Evolutionary conservation across 2,329 filamentous ascomycete genomes (phyloP), one percentile per base, ranked within the genome.

Genomic region (Penicillium frequentans): DNA sequence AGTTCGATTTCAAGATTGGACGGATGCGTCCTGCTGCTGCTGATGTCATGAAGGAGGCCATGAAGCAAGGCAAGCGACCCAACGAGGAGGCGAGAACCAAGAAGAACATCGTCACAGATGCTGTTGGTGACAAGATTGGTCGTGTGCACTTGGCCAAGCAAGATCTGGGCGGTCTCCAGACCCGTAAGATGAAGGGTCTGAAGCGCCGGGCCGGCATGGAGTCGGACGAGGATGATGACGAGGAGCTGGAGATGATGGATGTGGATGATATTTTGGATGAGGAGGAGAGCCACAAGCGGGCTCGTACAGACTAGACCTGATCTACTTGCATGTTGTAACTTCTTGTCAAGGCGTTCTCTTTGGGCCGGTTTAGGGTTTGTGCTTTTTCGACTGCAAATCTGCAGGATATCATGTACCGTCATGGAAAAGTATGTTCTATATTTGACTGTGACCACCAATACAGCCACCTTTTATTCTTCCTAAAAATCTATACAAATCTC

Each of bases 121-220:
- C 87, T 44, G 91, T 99, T 79, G 95, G 95, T 73, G 95, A 99
- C 78, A 98, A 98, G 87, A 83, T 98, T 63, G 95, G 93, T 62
- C 88, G 92, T 66, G 90, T 99, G 62, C 95, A 99, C 75, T 77
- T 96, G 58, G 91, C 90, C 70, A 91, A 89, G 80, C 92, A 97
- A 78, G 92, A 99, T 78, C 83, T 99, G 57, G 83, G 82, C 71
- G 85, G 89, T 68, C 77, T 99, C 76, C 95, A 99, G 82, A 96
- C 93, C 52, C 88, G 95, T 72, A 99, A 99, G 86, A 98, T 99
- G 93, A 99, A 99, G 86, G 95, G 93, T 65, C 77, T 99, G 65
- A 99, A 98, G 85, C 84, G 95, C 64, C 86, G 84, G 63, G 85
- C 91, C 54, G 87, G 87, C 61, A 77, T 85, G 24, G 81, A 83